Conservation (phyloP, 1,284 basidiomycete species). For the Cryptococcus jaspeensis region DNA sequence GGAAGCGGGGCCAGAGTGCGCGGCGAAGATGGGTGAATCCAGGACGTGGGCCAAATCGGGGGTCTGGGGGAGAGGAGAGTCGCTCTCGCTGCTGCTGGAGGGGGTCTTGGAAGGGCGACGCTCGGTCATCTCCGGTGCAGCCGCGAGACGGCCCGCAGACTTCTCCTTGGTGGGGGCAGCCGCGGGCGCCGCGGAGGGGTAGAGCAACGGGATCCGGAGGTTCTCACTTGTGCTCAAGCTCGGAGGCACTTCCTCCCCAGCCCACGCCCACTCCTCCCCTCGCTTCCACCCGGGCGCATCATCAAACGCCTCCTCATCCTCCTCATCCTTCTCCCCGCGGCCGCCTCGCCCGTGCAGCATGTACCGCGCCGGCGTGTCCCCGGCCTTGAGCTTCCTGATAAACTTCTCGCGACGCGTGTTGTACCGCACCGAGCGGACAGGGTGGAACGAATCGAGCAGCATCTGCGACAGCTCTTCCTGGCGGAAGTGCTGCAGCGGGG, state of each 20-base stretch:
- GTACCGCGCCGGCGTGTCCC: slow-evolving; percentile 49
- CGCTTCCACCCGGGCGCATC: slow-evolving; percentile 43
- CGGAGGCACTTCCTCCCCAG: slow-evolving; percentile 24
- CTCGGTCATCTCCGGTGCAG: too few species aligned
- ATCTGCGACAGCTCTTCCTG: slow-evolving; percentile 54
- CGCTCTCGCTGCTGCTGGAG: too few species aligned
- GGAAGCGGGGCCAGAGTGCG: too few species aligned
- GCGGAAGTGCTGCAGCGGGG: slow-evolving; percentile 45
- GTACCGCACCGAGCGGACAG: slow-evolving; percentile 49
- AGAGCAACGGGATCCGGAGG: slow-evolving; percentile 17
- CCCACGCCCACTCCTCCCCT: slow-evolving; percentile 49
- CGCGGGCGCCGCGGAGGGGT: not conserved
- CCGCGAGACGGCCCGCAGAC: too few species aligned
- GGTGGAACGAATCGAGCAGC: slow-evolving; percentile 54
- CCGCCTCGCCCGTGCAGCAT: slow-evolving; percentile 37
- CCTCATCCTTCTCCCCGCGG: slow-evolving; percentile 11
- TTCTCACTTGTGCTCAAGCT: slow-evolving; percentile 18
- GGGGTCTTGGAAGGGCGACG: too few species aligned
- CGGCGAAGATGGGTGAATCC: too few species aligned
- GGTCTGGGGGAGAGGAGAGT: too few species aligned
- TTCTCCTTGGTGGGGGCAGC: too few species aligned
- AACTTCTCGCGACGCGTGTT: slow-evolving; percentile 51
- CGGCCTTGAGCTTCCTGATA: slow-evolving; percentile 52
- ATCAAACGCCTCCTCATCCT: slow-evolving; percentile 50
- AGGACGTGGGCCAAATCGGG: too few species aligned